Percentiles rank a stretch among this genome's conserved stretches.
Conservation (phyloP, 2,329 filamentous ascomycete genomes). For the Taxawa tesnikishii region DNA sequence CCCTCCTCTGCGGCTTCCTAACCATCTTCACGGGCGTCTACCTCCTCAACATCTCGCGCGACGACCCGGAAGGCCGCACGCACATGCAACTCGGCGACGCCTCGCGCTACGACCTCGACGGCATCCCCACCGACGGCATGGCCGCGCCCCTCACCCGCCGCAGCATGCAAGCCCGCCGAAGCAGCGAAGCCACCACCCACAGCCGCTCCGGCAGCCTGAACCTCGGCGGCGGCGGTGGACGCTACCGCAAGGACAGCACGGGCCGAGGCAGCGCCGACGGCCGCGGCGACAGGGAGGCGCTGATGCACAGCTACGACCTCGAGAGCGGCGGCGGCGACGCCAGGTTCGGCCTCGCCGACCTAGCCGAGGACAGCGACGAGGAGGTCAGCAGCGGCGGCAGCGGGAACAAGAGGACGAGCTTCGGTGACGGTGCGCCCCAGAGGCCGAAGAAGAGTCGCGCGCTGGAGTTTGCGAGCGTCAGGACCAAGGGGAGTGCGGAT, state of each 20-base stretch:
- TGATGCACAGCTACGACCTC: constrained; percentile 83
- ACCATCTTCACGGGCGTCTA: constrained; percentile 94
- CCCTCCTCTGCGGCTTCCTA: constrained; percentile 82
- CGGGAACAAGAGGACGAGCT: constrained; percentile 19
- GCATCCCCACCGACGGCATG: constrained; percentile 81
- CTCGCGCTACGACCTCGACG: constrained; percentile 46
- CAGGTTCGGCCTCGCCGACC: constrained; percentile 60
- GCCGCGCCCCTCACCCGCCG: constrained; percentile 80
- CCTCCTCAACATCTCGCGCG: constrained; percentile 85
- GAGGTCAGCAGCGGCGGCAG: constrained; percentile 18
- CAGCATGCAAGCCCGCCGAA: constrained; percentile 83
- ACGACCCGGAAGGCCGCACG: constrained; percentile 70
- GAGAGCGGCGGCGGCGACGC: constrained; percentile 44
- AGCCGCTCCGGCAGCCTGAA: constrained; percentile 43
- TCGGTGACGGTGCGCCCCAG: constrained; percentile 12
- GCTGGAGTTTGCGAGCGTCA: too few relatives aligned
- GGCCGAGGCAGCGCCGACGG: constrained; percentile 6
- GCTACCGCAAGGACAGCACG: constrained; percentile 44
- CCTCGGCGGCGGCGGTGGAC: constrained; percentile 28
- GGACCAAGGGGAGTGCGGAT: too few relatives aligned
- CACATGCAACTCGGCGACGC: constrained; percentile 31
- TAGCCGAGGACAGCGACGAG: constrained; percentile 66
- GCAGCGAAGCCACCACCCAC: constrained; percentile 32
- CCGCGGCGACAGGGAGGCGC: constrained; percentile 54
- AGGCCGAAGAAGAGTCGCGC: too few relatives aligned